Evolutionary conservation across 768 basidiomycete genomes (phyloP), one percentile per base, ranked within the genome.

Genomic region (Cystobasidium tubakii): DNA sequence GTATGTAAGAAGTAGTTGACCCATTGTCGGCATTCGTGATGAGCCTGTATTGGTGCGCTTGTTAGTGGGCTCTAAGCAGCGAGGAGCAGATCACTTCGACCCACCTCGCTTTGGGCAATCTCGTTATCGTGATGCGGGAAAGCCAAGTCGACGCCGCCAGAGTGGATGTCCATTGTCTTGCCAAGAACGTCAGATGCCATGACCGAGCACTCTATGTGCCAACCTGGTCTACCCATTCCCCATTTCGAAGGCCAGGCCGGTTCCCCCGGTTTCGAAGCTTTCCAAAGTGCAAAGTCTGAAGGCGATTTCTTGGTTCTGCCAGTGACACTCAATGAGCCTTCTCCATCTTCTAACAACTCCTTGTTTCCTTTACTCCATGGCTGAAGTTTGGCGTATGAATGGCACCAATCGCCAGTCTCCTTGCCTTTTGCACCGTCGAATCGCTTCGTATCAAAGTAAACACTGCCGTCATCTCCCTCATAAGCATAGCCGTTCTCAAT

Each of bases 111-210:
- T 82, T 99, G 96, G 0, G 96, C 96, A 79, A 99, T 86, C 83
- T 99, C 96, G 80, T 99, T 99, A 81, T 98, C 95, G 80, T 99
- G 96, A 83, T 99, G 96, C 4, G 96, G 96, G 83, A 99, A 99
- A n/a, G 92, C 90, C 62, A 99, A 84, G 82, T 99, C 96, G 46
- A 91, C 88, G 3, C 96, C 96, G 64, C 96, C 96, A 9, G 93
- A 96, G 81, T 99, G 96, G 75, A 99, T 93, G 81, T 98, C 96
- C 88, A 99, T 90, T 73, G 88, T 89, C 72, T 88, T 86, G 1
- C 94, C 95, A 55, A 97, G 84, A 62, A 97, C 84, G 36, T 89
- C 92, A 76, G 87, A 90, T 21, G 94, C 94, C 95, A 99, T 99
- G 39, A 96, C 95, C 1, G 91, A 94, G 82, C 95, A 99, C 81